phyloP scores from a whole-genome alignment of 2,329 filamentous ascomycete genomes.

The Venturiaceae sp. region DNA sequence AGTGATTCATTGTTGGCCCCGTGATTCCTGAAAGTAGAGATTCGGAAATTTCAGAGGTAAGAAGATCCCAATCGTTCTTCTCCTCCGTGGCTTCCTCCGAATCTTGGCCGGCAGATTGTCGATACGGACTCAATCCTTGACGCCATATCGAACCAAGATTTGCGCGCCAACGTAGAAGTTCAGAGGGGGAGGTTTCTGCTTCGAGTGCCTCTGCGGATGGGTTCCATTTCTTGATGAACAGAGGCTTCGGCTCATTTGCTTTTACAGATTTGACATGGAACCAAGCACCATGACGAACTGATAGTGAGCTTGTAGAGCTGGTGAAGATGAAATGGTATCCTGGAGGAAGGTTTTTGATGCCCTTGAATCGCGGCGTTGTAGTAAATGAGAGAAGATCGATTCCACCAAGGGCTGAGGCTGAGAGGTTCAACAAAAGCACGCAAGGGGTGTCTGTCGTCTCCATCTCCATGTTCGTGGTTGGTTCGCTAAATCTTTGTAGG shows the following conservation, averaged over 20 bases:
- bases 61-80: conserved; percentile 40
- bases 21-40: conserved; percentile 39
- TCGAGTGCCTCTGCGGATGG: conserved; percentile 34
- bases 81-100: conserved; percentile 27
- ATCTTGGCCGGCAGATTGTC: conserved; percentile 26
- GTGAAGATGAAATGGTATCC: conserved; percentile 55
- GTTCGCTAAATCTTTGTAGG: background rate
- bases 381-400: conserved; percentile 52
- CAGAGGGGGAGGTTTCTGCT: conserved; percentile 29
- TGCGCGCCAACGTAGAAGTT: conserved; percentile 40
- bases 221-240: conserved; percentile 50
- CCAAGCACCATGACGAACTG: conserved; percentile 53
- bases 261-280: conserved; percentile 34
- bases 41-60: conserved; percentile 42
- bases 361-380: conserved; percentile 50
- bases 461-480: background rate
- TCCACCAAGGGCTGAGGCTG: conserved; percentile 39
- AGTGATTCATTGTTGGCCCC: conserved; percentile 32
- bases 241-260: conserved; percentile 9
- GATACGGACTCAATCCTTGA: conserved; percentile 38
- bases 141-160: conserved; percentile 49
- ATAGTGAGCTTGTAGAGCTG: conserved; percentile 46
- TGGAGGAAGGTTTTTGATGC: conserved; percentile 47
- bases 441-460: conserved; percentile 4
- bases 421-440: conserved; percentile 33